These are phyloP conservation scores for Globisporangium irregulare DNA, from an alignment of 352 stramenopile genomes.

Conservation along the genomic window DNA sequence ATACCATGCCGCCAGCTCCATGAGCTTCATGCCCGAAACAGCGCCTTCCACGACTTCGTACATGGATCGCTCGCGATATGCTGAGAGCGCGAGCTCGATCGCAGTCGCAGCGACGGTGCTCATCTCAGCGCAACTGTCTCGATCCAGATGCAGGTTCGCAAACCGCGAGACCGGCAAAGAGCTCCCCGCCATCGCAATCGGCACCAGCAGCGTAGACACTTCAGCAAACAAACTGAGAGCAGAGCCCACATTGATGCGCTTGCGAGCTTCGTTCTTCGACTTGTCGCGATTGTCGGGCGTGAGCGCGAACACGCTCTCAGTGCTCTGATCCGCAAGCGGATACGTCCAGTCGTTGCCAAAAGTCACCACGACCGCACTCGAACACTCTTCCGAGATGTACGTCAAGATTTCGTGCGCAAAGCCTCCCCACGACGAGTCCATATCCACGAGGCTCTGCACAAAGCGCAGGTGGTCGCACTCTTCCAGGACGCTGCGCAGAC, in stretches of 20 bases:
- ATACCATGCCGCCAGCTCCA: slow-evolving; percentile 47
- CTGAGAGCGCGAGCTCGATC: slow-evolving; percentile 48
- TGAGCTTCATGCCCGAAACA: slow-evolving; percentile 49
- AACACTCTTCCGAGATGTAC: slow-evolving; percentile 72
- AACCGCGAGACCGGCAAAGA: slow-evolving; percentile 30
- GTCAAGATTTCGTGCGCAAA: slow-evolving; percentile 69
- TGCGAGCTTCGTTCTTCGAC: slow-evolving; percentile 57
- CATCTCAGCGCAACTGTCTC: slow-evolving; percentile 28
- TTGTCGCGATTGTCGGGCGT: slow-evolving; percentile 38
- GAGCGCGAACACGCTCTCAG: slow-evolving; percentile 38
- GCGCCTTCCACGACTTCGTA: slow-evolving; percentile 51
- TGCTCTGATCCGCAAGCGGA: slow-evolving; percentile 47
- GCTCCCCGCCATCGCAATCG: slow-evolving; percentile 39
- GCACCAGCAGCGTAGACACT: slow-evolving; percentile 50
- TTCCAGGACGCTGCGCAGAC: slow-evolving; percentile 56
- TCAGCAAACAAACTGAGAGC: slow-evolving; percentile 64
- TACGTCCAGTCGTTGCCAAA: slow-evolving; percentile 79
- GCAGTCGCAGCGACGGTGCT: slow-evolving; percentile 41
- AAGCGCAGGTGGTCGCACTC: slow-evolving; percentile 62
- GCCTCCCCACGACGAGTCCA: slow-evolving; percentile 79
- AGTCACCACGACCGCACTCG: slow-evolving; percentile 41
- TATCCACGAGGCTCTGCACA: slow-evolving; percentile 71
- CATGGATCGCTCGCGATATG: slow-evolving; percentile 28
- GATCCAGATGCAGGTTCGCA: slow-evolving; percentile 26
- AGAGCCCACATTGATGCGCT: slow-evolving; percentile 58